Evolutionary conservation across 495 filamentous ascomycete genomes (phyloP).

Genomic region (Penicilliopsis zonata): DNA sequence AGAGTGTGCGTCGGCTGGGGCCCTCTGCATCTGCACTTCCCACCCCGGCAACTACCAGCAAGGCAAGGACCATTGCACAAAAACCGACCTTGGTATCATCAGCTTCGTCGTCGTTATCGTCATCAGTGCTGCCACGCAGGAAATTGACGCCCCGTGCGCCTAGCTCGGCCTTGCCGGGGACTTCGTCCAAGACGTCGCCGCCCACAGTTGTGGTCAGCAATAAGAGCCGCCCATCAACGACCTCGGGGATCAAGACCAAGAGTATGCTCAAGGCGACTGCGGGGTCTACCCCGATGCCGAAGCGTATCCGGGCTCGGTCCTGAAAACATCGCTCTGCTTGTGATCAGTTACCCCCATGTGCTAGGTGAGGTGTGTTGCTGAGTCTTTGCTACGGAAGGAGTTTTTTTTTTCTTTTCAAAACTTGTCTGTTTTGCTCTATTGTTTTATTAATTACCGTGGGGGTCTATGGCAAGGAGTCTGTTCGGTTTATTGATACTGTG

Average conservation of each 20-base stretch:
- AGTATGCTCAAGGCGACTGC: conserved; percentile 23
- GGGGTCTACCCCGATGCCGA: conserved; percentile 30
- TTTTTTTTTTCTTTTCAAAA: too few species aligned
- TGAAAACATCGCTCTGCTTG: conserved; percentile 9
- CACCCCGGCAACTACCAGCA: too few species aligned
- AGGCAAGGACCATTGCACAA: too few species aligned
- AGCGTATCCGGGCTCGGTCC: conserved; percentile 22
- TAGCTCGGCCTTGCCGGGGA: conserved; percentile 10
- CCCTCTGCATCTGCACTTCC: conserved; percentile 11
- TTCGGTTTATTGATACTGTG: too few species aligned
- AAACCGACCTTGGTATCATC: too few species aligned
- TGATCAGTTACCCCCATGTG: too few species aligned
- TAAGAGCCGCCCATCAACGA: conserved; percentile 1
- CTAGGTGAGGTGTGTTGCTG: too few species aligned
- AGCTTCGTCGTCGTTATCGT: too few species aligned
- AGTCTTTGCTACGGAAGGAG: too few species aligned
- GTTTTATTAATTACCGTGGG: too few species aligned
- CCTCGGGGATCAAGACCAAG: conserved; percentile 12
- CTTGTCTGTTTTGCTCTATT: too few species aligned
- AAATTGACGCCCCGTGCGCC: conserved; percentile 30
- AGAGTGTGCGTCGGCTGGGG: conserved; percentile 25
- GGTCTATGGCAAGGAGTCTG: too few species aligned
- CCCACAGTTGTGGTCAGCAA: conserved; percentile 9
- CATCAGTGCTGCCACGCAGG: conserved; percentile 20
- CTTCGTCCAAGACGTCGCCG: conserved; percentile 10